These are phyloP conservation scores for Kurtzmaniella quercitrusa DNA, from an alignment of 1,139 yeast genomes.

Conservation along the genomic window DNA sequence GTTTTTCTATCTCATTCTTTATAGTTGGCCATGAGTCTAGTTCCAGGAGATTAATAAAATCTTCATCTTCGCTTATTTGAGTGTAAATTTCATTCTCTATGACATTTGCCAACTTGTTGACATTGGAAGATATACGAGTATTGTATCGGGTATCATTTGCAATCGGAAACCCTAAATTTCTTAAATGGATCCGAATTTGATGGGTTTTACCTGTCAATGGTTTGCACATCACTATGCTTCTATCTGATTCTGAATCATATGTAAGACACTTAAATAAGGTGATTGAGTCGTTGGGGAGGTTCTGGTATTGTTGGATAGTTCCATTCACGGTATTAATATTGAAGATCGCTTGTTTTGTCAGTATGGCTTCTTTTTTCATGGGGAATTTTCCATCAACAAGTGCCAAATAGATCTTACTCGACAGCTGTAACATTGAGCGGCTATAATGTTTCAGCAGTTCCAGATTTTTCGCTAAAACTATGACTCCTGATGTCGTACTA, in stretches of 20 bases:
- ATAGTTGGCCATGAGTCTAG: conserved; percentile 5
- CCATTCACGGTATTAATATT: conserved; percentile 33
- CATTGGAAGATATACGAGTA: conserved; percentile 12
- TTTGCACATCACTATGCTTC: conserved; percentile 58
- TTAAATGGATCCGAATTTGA: conserved; percentile 71
- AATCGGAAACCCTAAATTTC: conserved; percentile 65
- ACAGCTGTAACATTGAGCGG: conserved; percentile 6
- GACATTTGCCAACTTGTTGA: conserved; percentile 18
- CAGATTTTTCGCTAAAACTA: conserved; percentile 53
- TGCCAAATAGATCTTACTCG: neutral
- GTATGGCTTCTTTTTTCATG: conserved; percentile 12
- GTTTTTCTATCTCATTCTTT: neutral
- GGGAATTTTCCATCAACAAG: conserved; percentile 43
- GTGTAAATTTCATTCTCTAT: conserved; percentile 25
- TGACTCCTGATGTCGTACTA: conserved; percentile 69
- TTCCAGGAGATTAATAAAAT: conserved; percentile 4
- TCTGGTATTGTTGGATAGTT: conserved; percentile 27
- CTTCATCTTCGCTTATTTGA: conserved; percentile 6
- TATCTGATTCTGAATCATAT: conserved; percentile 26
- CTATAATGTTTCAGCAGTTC: conserved; percentile 8
- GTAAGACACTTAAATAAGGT: conserved; percentile 28
- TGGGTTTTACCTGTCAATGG: conserved; percentile 78
- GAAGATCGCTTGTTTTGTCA: conserved; percentile 34
- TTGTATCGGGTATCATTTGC: conserved; percentile 63
- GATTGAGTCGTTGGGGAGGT: conserved; percentile 27